Conservation (phyloP, 1,284 basidiomycete genomes). For the Pseudozyma pruni region DNA sequence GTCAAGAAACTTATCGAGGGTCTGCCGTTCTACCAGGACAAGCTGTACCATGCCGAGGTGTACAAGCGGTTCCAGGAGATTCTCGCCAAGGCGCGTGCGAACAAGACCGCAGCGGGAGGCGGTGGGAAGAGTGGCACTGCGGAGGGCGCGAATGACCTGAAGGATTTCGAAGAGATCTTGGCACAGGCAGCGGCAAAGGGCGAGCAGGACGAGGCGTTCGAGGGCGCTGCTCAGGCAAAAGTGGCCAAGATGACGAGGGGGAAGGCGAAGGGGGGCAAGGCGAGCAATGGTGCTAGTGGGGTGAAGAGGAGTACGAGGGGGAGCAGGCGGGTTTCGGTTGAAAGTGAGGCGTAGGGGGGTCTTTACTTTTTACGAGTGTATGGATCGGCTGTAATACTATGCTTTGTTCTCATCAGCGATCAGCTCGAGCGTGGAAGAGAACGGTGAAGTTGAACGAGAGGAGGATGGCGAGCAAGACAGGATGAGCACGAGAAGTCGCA, state of each 20-base stretch:
- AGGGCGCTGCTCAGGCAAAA: slow-evolving; percentile 71
- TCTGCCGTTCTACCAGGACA: slow-evolving; percentile 78
- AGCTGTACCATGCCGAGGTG: slow-evolving; percentile 87
- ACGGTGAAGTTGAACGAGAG: too few species aligned
- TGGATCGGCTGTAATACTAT: slow-evolving; percentile 10
- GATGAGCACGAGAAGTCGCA: not conserved
- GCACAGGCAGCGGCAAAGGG: slow-evolving; percentile 85
- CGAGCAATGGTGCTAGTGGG: slow-evolving; percentile 13
- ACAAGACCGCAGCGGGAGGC: slow-evolving; percentile 28
- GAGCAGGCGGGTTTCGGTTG: slow-evolving; percentile 31
- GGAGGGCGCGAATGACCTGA: slow-evolving; percentile 50
- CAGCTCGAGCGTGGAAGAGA: too few species aligned
- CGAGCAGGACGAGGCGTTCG: slow-evolving; percentile 87
- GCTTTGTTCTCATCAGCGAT: not conserved
- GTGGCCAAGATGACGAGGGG: slow-evolving; percentile 44
- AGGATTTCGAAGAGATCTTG: slow-evolving; percentile 75
- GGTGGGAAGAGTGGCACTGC: slow-evolving; percentile 18
- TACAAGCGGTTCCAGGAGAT: slow-evolving; percentile 89
- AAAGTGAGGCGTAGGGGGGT: slow-evolving; percentile 31
- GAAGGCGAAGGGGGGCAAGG: slow-evolving; percentile 18
- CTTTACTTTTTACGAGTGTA: too few species aligned
- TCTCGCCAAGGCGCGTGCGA: slow-evolving; percentile 73
- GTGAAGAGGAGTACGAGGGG: slow-evolving; percentile 21
- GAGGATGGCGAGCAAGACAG: not conserved
- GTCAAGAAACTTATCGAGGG: slow-evolving; percentile 96